Percentiles rank a stretch among this genome's conserved stretches.
Evolutionary conservation across 1,284 basidiomycete genomes (phyloP).

Genomic region (Sutorius eximius): DNA sequence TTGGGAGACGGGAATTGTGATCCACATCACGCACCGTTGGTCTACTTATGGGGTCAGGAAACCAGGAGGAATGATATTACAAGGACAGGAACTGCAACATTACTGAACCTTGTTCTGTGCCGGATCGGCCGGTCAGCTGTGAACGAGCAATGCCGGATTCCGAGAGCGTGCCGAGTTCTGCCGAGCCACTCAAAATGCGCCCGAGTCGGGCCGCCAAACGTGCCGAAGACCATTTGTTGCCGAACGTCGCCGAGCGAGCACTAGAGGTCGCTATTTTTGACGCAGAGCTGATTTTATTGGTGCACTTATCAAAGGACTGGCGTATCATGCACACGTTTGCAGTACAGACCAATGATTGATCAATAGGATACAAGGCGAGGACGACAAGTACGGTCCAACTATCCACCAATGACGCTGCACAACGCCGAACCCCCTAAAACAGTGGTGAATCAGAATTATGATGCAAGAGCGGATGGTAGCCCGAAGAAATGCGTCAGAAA

Average conservation of each 20-base stretch:
- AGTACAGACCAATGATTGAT: background rate
- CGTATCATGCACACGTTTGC: background rate
- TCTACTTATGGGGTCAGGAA: constrained; percentile 16
- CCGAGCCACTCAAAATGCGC: background rate
- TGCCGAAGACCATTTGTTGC: background rate
- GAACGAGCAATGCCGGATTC: background rate
- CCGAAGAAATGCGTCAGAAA: constrained; percentile 45
- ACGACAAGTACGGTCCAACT: background rate
- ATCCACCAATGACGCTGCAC: background rate
- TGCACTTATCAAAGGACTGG: background rate
- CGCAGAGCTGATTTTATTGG: background rate
- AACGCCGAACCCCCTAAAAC: background rate
- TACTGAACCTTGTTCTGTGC: constrained; percentile 11
- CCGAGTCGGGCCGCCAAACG: background rate
- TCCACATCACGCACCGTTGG: constrained; percentile 6
- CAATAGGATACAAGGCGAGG: background rate
- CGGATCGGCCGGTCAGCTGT: background rate
- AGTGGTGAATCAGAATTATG: constrained; percentile 10
- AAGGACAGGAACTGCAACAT: background rate
- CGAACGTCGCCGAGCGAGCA: background rate
- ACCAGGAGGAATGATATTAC: constrained; percentile 1
- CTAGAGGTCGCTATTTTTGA: background rate
- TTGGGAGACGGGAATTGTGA: background rate
- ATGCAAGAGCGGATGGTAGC: background rate
- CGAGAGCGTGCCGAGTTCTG: constrained; percentile 8